These are phyloP conservation scores for Botrytis galanthina DNA, from an alignment of 2,329 filamentous ascomycete species.

Conservation along the genomic window DNA sequence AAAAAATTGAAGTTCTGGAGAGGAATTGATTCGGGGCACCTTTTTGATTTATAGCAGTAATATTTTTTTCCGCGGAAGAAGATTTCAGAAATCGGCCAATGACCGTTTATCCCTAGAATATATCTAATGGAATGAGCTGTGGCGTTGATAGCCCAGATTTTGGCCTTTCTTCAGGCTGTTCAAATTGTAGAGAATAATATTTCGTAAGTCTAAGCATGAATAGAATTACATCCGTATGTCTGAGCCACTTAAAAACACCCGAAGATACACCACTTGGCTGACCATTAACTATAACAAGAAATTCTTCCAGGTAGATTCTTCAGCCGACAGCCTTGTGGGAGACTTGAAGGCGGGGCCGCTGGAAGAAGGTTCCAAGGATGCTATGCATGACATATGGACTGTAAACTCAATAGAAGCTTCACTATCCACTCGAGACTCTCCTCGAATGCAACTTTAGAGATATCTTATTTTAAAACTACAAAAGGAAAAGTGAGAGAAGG, in stretches of 20 bases:
- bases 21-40: neutral
- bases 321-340: neutral
- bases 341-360: neutral
- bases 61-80: neutral
- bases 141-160: neutral
- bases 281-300: neutral
- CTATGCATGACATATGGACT: conserved; percentile 10
- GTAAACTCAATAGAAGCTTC: neutral
- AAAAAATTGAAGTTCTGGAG: neutral
- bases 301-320: neutral
- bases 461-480: too few species aligned
- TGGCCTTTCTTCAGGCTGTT: neutral
- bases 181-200: neutral
- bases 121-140: neutral
- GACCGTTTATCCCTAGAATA: neutral
- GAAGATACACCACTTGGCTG: neutral
- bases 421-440: neutral
- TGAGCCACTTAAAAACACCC: neutral
- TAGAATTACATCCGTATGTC: neutral
- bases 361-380: neutral
- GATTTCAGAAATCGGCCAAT: neutral
- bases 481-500: neutral
- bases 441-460: neutral
- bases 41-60: neutral
- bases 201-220: neutral